Conservation (phyloP, 176 grass and related monocot species). For the Areca catechu region DNA sequence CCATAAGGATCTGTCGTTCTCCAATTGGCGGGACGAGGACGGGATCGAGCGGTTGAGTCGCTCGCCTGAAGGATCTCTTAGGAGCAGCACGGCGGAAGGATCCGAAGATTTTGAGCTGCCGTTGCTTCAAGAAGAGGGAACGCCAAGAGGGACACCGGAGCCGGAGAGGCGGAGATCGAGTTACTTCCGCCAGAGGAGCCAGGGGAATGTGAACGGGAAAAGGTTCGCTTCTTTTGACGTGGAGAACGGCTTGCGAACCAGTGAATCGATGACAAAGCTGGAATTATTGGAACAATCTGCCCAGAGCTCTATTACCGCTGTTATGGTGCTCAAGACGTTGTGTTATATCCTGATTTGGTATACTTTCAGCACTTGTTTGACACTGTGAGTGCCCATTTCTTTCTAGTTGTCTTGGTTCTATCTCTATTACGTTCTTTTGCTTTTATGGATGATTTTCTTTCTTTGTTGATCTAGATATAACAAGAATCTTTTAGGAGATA, state of each 20-base stretch:
- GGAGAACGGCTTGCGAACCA: constrained; percentile 55
- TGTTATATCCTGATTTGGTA: constrained; percentile 97
- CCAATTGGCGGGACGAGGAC: constrained; percentile 2
- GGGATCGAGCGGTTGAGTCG: background rate
- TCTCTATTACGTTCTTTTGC: background rate
- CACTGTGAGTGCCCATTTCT: constrained; percentile 59
- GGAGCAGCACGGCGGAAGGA: background rate
- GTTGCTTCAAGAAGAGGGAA: constrained; percentile 8
- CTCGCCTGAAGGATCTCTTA: too few species aligned
- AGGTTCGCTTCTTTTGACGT: constrained; percentile 44
- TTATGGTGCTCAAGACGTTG: constrained; percentile 49
- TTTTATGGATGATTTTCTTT: constrained; percentile 1
- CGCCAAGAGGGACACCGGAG: constrained; percentile 23
- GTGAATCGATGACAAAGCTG: constrained; percentile 76
- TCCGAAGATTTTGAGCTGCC: constrained; percentile 23
- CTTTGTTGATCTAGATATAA: constrained; percentile 55
- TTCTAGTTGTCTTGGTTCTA: too few species aligned
- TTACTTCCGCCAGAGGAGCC: constrained; percentile 63
- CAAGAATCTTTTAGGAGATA: constrained; percentile 93
- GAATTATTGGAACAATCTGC: constrained; percentile 57
- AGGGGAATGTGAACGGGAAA: constrained; percentile 27
- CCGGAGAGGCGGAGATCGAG: constrained; percentile 34
- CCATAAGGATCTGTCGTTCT: too few species aligned
- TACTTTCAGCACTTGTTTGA: constrained; percentile 97
- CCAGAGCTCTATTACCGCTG: constrained; percentile 47